Percentiles rank a stretch among this genome's conserved stretches.
phyloP scores from a whole-genome alignment of 139 green algal genomes.

The Coccomyxa sp. region DNA sequence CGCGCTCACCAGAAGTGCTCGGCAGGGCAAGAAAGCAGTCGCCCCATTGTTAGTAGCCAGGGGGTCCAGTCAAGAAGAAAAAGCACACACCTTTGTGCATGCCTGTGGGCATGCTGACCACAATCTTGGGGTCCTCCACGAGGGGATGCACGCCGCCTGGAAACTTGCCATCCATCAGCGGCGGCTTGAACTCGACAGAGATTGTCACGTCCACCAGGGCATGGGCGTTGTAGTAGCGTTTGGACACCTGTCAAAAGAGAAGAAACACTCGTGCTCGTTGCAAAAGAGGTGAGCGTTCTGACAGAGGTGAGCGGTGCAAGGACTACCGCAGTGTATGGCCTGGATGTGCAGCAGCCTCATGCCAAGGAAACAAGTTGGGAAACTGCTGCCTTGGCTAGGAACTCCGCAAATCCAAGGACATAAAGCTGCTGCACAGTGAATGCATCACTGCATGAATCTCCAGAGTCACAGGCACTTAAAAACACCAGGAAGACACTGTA shows the following conservation, averaged over 20 bases:
- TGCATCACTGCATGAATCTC: too few relatives aligned
- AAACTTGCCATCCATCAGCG: background rate
- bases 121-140: background rate
- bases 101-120: background rate
- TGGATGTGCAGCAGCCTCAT: too few relatives aligned
- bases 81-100: background rate
- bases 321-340: too few relatives aligned
- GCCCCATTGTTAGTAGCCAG: background rate
- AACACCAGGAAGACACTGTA: too few relatives aligned
- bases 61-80: background rate
- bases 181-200: background rate
- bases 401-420: too few relatives aligned
- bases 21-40: background rate
- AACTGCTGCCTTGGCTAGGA: too few relatives aligned
- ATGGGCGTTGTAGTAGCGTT: constrained; percentile 40
- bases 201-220: constrained; percentile 34
- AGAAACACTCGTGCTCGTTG: background rate
- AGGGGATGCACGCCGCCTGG: background rate
- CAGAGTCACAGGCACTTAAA: too few relatives aligned
- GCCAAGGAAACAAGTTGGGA: too few relatives aligned
- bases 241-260: constrained; percentile 29
- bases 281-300: background rate
- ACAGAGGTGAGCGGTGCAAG: too few relatives aligned
- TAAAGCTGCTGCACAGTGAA: too few relatives aligned
- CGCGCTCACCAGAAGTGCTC: background rate